These are phyloP conservation scores for Fusarium chaquense DNA, from an alignment of 2,329 filamentous ascomycete genomes.

Conservation along the genomic window DNA sequence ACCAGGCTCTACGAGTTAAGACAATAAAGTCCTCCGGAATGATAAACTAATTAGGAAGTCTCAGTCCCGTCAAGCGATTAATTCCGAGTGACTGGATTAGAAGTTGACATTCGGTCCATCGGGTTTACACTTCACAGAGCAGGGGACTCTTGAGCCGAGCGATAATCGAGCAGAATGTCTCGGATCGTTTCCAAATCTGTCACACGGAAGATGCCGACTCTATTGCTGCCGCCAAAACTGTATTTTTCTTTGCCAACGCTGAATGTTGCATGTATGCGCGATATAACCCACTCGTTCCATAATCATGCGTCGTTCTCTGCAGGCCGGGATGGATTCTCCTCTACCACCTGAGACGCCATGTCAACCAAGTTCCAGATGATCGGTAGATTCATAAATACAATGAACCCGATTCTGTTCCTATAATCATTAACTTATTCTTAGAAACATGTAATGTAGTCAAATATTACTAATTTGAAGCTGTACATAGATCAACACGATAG, in stretches of 20 bases:
- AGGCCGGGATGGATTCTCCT: not conserved
- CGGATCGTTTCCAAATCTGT: not conserved
- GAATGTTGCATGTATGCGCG: constrained; percentile 10
- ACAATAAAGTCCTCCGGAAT: not conserved
- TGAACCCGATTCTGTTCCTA: not conserved
- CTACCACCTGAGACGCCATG: not conserved
- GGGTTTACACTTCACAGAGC: not conserved
- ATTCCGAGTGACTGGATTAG: constrained; percentile 16
- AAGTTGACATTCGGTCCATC: constrained; percentile 5
- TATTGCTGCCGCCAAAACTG: not conserved
- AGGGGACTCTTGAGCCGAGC: constrained; percentile 8
- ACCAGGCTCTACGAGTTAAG: not conserved
- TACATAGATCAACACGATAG: not conserved
- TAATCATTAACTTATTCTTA: not conserved
- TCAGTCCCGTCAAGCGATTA: constrained; percentile 17
- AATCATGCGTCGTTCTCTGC: constrained; percentile 6
- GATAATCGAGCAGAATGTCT: constrained; percentile 10
- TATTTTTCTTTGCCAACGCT: not conserved
- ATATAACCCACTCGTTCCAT: constrained; percentile 21
- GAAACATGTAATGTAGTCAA: not conserved
- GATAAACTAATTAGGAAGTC: not conserved
- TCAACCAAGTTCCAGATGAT: not conserved
- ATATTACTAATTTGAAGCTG: not conserved
- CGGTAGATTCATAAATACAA: not conserved
- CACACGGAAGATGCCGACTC: constrained; percentile 9